Evolutionary conservation across 208 protist genomes (phyloP).

Genomic region (Herpetomonas tarakana): DNA sequence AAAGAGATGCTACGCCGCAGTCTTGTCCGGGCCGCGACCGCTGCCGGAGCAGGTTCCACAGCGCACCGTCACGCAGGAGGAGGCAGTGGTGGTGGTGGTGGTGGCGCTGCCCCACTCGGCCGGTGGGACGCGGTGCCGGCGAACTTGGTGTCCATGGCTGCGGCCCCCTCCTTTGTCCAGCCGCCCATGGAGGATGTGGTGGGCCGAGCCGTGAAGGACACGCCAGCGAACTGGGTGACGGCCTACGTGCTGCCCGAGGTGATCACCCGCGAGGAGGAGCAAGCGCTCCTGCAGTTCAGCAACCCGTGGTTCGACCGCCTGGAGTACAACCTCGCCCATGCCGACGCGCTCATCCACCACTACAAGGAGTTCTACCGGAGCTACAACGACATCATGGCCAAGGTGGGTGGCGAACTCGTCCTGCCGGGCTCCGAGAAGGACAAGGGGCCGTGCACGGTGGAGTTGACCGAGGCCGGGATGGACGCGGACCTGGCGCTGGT

Average conservation of each 20-base stretch:
- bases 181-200: conserved; percentile 58
- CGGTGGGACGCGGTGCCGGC: conserved; percentile 4
- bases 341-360: conserved; percentile 82
- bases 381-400: conserved; percentile 43
- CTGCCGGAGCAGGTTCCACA: no score
- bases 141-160: conserved; percentile 61
- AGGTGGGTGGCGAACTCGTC: background rate
- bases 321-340: conserved; percentile 64
- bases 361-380: conserved; percentile 89
- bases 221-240: conserved; percentile 60
- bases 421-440: conserved; percentile 12
- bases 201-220: conserved; percentile 58
- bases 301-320: conserved; percentile 78
- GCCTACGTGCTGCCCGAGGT: conserved; percentile 77
- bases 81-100: no score
- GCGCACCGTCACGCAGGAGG: no score
- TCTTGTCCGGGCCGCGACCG: no score
- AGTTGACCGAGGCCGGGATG: background rate
- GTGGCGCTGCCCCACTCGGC: no score
- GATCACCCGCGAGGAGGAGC: conserved; percentile 61
- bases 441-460: conserved; percentile 12
- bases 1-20: no score
- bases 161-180: conserved; percentile 69
- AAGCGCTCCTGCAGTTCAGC: conserved; percentile 43
- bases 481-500: conserved; percentile 22